Evolutionary conservation across 2,329 filamentous ascomycete species (phyloP).

Genomic region (Colletotrichum destructivum): DNA sequence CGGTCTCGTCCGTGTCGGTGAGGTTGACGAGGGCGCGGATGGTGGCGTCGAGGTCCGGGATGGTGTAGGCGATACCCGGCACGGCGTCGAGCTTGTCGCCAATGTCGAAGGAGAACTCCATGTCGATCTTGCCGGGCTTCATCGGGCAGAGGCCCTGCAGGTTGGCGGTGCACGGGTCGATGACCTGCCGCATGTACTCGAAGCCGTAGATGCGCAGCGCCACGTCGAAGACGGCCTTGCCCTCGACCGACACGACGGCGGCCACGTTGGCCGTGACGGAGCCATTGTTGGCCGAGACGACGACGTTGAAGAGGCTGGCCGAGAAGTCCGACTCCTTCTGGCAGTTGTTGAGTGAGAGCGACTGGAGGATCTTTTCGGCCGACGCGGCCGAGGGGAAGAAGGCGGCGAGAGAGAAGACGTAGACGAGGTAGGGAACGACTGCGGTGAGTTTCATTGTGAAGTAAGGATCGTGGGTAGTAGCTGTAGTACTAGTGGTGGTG

Average conservation of each 20-base stretch:
- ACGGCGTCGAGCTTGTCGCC: slow-evolving; percentile 65
- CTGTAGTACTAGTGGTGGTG: too few relatives aligned
- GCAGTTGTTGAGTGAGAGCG: slow-evolving; percentile 88
- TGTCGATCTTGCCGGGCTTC: slow-evolving; percentile 84
- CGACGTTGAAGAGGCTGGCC: slow-evolving; percentile 89
- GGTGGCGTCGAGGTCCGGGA: slow-evolving; percentile 91
- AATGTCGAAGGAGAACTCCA: slow-evolving; percentile 59
- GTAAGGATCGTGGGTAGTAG: neutral
- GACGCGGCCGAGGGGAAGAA: slow-evolving; percentile 62
- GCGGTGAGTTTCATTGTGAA: slow-evolving; percentile 27
- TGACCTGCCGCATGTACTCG: slow-evolving; percentile 73
- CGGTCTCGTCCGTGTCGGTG: slow-evolving; percentile 71
- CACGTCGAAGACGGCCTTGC: slow-evolving; percentile 84
- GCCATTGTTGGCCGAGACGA: slow-evolving; percentile 82
- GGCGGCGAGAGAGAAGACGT: slow-evolving; percentile 62
- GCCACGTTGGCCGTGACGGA: slow-evolving; percentile 82
- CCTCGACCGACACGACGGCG: slow-evolving; percentile 86
- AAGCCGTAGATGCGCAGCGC: slow-evolving; percentile 88
- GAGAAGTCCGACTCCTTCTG: slow-evolving; percentile 88
- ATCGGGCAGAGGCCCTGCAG: slow-evolving; percentile 90
- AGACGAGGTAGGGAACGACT: slow-evolving; percentile 52
- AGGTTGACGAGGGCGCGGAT: slow-evolving; percentile 87
- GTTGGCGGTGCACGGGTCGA: slow-evolving; percentile 82
- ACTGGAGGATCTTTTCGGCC: slow-evolving; percentile 80
- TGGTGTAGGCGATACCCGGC: slow-evolving; percentile 84